Percentiles rank a stretch among this genome's conserved stretches.
These are phyloP conservation scores for Leccinum aurantiacum DNA, from an alignment of 768 basidiomycete species.

Conservation along the genomic window DNA sequence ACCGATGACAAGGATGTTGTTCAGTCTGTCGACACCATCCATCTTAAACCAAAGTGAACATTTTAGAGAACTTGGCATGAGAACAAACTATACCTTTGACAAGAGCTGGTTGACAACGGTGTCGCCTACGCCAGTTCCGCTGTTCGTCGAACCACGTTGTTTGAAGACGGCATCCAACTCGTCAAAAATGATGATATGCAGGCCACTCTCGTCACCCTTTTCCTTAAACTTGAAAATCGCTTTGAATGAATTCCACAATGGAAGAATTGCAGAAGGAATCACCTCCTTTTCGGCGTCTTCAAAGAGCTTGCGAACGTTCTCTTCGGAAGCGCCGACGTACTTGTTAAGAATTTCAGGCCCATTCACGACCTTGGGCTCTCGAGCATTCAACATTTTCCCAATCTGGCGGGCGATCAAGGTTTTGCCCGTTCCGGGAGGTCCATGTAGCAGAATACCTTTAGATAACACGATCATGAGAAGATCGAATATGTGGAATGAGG, in stretches of 20 bases:
- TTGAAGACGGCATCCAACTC: conserved; percentile 99
- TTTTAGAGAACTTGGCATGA: neutral
- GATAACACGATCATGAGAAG: neutral
- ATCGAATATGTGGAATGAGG: neutral
- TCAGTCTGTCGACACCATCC: conserved; percentile 98
- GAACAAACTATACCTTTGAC: conserved; percentile 67
- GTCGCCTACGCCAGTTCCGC: conserved; percentile 97
- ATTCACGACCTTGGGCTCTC: conserved; percentile 97
- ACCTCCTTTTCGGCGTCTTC: conserved; percentile 99
- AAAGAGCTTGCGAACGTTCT: conserved; percentile 96
- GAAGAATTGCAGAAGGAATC: neutral
- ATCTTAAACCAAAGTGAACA: conserved; percentile 53
- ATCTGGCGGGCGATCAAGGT: conserved; percentile 98
- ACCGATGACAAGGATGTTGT: conserved; percentile 98
- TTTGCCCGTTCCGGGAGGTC: conserved; percentile 98
- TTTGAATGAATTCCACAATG: conserved; percentile 1
- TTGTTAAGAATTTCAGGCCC: conserved; percentile 98
- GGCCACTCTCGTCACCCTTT: conserved; percentile 93
- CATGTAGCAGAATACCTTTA: conserved; percentile 87
- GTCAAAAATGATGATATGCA: conserved; percentile 99
- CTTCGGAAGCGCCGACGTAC: conserved; percentile 95
- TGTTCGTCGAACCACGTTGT: conserved; percentile 90
- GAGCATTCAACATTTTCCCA: conserved; percentile 97
- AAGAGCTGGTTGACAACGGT: conserved; percentile 98
- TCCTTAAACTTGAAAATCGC: conserved; percentile 76